Percentiles rank a stretch among this genome's conserved stretches.
phyloP scores from a whole-genome alignment of 306 rosid species.

The Castanopsis chinensis region DNA sequence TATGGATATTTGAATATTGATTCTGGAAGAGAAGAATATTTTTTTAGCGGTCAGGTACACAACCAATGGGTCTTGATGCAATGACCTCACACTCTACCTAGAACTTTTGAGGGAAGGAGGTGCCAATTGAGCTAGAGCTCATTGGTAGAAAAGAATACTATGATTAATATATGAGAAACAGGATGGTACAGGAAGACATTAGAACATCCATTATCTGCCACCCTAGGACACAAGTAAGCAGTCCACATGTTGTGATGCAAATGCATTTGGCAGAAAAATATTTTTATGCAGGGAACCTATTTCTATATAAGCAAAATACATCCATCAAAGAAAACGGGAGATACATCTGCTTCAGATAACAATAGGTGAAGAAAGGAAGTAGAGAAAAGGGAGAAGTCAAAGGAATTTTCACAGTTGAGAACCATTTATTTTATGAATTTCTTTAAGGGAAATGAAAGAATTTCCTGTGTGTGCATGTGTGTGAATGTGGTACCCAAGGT shows the following conservation, averaged over 20 bases:
- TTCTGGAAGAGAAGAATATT: background rate
- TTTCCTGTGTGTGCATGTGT: background rate
- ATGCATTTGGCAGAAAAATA: background rate
- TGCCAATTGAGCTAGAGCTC: too few relatives aligned
- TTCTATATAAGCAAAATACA: background rate
- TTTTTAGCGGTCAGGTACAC: too few relatives aligned
- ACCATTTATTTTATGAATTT: background rate
- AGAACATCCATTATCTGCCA: background rate
- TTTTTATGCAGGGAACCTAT: background rate
- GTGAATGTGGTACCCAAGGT: background rate
- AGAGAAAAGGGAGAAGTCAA: background rate
- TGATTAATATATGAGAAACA: background rate
- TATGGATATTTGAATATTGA: background rate
- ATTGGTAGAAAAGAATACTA: background rate
- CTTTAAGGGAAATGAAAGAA: background rate
- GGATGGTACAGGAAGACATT: background rate
- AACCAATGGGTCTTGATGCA: too few relatives aligned
- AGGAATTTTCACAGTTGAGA: background rate
- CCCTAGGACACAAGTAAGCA: background rate
- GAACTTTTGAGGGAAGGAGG: too few relatives aligned
- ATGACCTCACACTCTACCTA: too few relatives aligned
- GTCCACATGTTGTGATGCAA: background rate
- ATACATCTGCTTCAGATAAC: background rate
- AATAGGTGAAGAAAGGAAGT: background rate
- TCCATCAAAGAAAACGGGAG: background rate